Base-by-base conservation (phyloP, 805 yeast genomes). In the Monosporozyma unispora region DNA sequence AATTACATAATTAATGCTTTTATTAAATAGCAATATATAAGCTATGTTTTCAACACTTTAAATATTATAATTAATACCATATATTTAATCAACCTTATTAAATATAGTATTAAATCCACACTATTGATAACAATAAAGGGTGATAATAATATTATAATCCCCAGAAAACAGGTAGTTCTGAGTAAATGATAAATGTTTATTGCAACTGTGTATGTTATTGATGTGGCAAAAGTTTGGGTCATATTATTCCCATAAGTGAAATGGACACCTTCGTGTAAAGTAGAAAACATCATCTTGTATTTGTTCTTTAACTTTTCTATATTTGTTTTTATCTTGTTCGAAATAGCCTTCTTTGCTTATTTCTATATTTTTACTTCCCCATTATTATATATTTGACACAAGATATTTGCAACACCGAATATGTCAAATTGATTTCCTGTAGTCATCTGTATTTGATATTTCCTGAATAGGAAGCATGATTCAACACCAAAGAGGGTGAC, bases 71-170 rank as follows among this genome's bases (percentile, higher is more conserved):
- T n/a, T 14, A 31, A 31, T 12, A 31, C 8, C 35, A 31, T 14
- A 37, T 44, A 31, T 25, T 12, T 31, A 11, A 19, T 25, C 21
- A 44, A 14, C 25, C 47, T 31, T n/a, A 44, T n/a, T 4, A 39
- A 21, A 40, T 46, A 46, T n/a, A 46, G 3, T 31, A 39, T 31
- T 12, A 46, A 8, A 29, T 46, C 48, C 7, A 46, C 27, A 4
- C 35, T 18, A n/a, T 46, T 41, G 22, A 46, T 12, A n/a, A 46
- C 14, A 14, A 46, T 31, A 3, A 46, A 39, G 19, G 48, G 48
- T 19, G 35, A 14, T 7, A 40, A 8, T 5, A 33, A 4, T 4
- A 44, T 18, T 33, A 44, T 12, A 11, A 44, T 29, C 10, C 19
- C 22, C 9, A 19, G 27, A 31, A 19, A 37, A 21, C 47, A 44